Conservation (phyloP, 352 stramenopile genomes). For the Globisporangium nodosum region DNA sequence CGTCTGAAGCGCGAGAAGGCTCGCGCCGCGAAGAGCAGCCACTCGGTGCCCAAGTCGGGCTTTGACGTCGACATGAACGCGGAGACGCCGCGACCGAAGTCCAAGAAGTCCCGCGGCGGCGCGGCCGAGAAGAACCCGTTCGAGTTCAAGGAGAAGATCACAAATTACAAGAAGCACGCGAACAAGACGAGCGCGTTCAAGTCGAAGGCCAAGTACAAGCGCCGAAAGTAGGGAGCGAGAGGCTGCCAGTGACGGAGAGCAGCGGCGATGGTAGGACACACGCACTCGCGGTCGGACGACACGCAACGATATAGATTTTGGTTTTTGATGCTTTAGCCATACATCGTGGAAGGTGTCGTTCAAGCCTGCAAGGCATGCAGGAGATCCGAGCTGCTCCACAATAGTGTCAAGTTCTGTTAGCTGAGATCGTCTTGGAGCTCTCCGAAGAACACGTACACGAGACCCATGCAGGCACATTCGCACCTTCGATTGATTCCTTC, state of each 20-base stretch:
- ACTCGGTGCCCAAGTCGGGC: conserved; percentile 29
- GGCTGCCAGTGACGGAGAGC: not conserved
- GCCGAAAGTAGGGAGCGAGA: conserved; percentile 52
- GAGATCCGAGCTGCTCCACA: no score
- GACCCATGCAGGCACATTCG: no score
- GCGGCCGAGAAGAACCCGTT: conserved; percentile 51
- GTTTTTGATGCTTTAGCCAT: not conserved
- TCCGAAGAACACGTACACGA: no score
- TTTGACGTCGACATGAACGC: conserved; percentile 78
- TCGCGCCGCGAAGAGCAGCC: conserved; percentile 46
- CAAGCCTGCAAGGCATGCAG: no score
- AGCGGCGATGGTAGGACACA: no score
- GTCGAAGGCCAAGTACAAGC: conserved; percentile 87
- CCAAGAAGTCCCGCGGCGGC: conserved; percentile 35
- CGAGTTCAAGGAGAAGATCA: conserved; percentile 91
- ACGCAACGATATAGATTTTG: not conserved
- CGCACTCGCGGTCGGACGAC: no score
- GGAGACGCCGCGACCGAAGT: conserved; percentile 13
- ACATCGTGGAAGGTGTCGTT: no score
- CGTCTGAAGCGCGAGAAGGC: conserved; percentile 73
- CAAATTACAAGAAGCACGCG: conserved; percentile 84
- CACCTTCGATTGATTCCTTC: no score
- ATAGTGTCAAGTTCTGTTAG: no score
- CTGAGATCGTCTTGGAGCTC: no score
- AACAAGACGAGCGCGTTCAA: conserved; percentile 90